phyloP scores from a whole-genome alignment of 768 basidiomycete species.

The Phanerodontia chrysosporium region DNA sequence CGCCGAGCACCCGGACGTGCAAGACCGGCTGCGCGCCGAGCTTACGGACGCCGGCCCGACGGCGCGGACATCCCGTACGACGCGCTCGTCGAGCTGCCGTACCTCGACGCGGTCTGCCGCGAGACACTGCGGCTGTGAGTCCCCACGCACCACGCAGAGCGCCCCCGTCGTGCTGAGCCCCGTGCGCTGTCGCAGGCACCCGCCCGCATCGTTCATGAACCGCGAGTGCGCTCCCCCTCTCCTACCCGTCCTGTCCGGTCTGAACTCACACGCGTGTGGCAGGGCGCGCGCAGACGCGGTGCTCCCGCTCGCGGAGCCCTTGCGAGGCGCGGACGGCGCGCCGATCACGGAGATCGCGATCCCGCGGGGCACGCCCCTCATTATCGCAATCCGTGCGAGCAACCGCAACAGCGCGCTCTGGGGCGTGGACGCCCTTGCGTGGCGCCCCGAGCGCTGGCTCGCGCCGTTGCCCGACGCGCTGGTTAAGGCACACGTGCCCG shows the following conservation, averaged over 20 bases:
- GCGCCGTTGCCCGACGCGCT: constrained; percentile 10
- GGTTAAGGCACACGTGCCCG: constrained; percentile 5
- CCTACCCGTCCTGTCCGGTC: too few relatives aligned
- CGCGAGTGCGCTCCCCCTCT: constrained; percentile 6
- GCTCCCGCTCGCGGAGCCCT: constrained; percentile 46
- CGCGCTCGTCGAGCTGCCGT: constrained; percentile 20
- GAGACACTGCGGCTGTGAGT: constrained; percentile 23
- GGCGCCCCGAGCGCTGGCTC: constrained; percentile 62
- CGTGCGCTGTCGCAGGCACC: constrained; percentile 7
- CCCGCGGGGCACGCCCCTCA: constrained; percentile 40
- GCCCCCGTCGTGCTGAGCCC: too few relatives aligned
- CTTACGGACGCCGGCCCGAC: constrained; percentile 1
- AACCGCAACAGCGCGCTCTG: constrained; percentile 49
- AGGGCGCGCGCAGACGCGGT: constrained; percentile 47
- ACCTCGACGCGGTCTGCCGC: constrained; percentile 26
- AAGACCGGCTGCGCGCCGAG: constrained; percentile 9
- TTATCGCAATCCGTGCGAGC: constrained; percentile 37
- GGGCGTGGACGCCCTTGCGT: constrained; percentile 53
- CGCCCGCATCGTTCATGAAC: constrained; percentile 1
- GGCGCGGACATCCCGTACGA: constrained; percentile 22
- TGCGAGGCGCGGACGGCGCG: constrained; percentile 36
- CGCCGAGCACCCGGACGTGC: constrained; percentile 5
- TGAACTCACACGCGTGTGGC: too few relatives aligned
- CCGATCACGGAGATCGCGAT: constrained; percentile 36
- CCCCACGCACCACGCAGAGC: not conserved